Percentiles rank a stretch among this genome's conserved stretches.
phyloP scores from a whole-genome alignment of 768 basidiomycete species.

The Leucocoprinus leucothites region DNA sequence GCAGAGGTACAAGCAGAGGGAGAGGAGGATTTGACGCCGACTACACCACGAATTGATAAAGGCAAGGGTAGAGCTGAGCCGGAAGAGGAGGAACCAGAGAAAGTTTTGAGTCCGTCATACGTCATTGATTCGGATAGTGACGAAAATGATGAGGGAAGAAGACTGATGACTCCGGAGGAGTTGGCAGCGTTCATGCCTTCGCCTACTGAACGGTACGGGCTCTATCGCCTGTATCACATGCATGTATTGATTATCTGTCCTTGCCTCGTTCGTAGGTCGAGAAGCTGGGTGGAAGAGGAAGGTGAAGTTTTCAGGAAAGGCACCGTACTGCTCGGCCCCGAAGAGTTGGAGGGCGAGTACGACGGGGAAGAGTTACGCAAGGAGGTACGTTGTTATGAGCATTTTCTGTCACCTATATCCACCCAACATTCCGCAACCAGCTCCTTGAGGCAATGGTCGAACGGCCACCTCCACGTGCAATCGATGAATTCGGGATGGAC shows the following conservation, averaged over 20 bases:
- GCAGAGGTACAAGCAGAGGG: slow-evolving; percentile 20
- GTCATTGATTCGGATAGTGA: slow-evolving; percentile 49
- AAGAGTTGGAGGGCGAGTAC: slow-evolving; percentile 88
- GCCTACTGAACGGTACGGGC: slow-evolving; percentile 49
- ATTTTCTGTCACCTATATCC: background rate
- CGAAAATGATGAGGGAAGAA: slow-evolving; percentile 47
- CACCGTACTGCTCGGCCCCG: slow-evolving; percentile 69
- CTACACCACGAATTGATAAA: slow-evolving; percentile 71
- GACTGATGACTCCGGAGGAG: slow-evolving; percentile 31
- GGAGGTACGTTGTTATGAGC: slow-evolving; percentile 44
- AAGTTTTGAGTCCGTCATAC: slow-evolving; percentile 68
- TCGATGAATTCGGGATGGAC: slow-evolving; percentile 61
- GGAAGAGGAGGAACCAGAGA: slow-evolving; percentile 64
- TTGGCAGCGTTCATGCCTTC: slow-evolving; percentile 32
- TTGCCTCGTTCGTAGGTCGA: slow-evolving; percentile 42
- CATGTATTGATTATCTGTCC: too few species aligned
- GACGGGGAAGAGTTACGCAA: slow-evolving; percentile 85
- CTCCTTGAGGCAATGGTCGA: slow-evolving; percentile 85
- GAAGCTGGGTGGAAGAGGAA: slow-evolving; percentile 89
- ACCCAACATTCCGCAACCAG: slow-evolving; percentile 30
- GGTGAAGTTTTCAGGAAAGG: slow-evolving; percentile 96
- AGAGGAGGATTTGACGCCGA: slow-evolving; percentile 34
- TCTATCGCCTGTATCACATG: background rate
- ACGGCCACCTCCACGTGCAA: slow-evolving; percentile 71
- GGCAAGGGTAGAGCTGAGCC: slow-evolving; percentile 74